A percentile compares a stretch with the other conserved stretches of the same genome.
These are phyloP conservation scores for Neonectria faginata DNA, from an alignment of 2,329 filamentous ascomycete genomes.

Conservation along the genomic window DNA sequence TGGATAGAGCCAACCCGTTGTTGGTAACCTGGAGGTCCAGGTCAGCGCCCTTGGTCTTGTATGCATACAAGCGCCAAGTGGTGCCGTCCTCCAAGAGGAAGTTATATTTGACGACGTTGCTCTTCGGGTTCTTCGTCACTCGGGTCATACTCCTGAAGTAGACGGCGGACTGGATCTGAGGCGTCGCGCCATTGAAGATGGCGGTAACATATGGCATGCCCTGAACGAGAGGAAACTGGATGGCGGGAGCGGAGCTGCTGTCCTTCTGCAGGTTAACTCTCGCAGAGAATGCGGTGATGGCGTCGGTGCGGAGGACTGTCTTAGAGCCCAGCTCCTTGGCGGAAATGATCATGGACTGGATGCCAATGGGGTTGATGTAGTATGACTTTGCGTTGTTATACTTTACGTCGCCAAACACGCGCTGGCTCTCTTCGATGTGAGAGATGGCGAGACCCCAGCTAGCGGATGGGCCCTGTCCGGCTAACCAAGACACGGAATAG, in stretches of 20 bases:
- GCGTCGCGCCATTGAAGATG: constrained; percentile 76
- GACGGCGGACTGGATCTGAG: constrained; percentile 78
- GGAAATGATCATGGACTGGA: constrained; percentile 84
- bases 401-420: constrained; percentile 72
- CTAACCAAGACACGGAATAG: constrained; percentile 76
- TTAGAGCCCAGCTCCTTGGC: constrained; percentile 76
- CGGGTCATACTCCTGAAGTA: constrained; percentile 77
- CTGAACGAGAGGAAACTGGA: constrained; percentile 87
- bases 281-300: constrained; percentile 67
- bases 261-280: constrained; percentile 75
- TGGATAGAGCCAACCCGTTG: constrained; percentile 73
- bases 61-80: constrained; percentile 85
- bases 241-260: constrained; percentile 64
- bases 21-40: constrained; percentile 77
- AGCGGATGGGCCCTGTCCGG: constrained; percentile 68
- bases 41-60: constrained; percentile 66
- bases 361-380: constrained; percentile 84
- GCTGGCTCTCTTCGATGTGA: constrained; percentile 76
- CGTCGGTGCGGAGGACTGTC: constrained; percentile 68
- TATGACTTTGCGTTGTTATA: constrained; percentile 72
- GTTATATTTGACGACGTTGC: constrained; percentile 80
- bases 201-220: constrained; percentile 91
- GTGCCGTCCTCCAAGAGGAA: constrained; percentile 77
- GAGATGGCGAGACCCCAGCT: constrained; percentile 85
- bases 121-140: constrained; percentile 66